A percentile compares a stretch with the other conserved stretches of the same genome.
phyloP scores from a whole-genome alignment of 176 grass and related monocot species.

The Chrysopogon serrulatus region DNA sequence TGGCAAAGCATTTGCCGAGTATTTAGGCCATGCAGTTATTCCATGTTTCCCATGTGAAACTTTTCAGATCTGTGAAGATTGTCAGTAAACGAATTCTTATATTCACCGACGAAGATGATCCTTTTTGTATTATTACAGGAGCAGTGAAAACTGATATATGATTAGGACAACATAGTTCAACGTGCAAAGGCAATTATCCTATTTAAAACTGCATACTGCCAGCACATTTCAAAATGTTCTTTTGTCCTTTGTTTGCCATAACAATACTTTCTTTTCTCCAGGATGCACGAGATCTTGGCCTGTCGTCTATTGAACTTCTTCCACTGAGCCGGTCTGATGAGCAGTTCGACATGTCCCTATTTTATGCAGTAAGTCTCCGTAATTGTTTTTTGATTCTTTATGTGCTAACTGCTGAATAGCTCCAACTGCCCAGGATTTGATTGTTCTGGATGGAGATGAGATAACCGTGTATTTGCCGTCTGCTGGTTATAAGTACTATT shows the following conservation, averaged over 20 bases:
- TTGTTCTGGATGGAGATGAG: constrained; percentile 80
- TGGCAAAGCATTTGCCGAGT: too few relatives aligned
- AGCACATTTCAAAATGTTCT: background rate
- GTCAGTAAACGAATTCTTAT: constrained; percentile 77
- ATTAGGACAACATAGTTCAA: constrained; percentile 81
- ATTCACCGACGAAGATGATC: constrained; percentile 96
- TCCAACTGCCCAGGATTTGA: constrained; percentile 53
- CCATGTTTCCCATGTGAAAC: constrained; percentile 1
- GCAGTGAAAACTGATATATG: constrained; percentile 83
- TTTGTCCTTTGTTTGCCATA: background rate
- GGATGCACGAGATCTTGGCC: constrained; percentile 92
- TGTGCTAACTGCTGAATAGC: constrained; percentile 20
- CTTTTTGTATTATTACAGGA: constrained; percentile 72
- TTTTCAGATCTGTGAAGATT: constrained; percentile 69
- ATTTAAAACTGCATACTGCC: background rate
- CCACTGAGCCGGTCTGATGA: constrained; percentile 64
- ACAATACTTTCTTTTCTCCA: constrained; percentile 25
- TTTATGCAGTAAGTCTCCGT: constrained; percentile 77
- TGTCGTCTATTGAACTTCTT: constrained; percentile 89
- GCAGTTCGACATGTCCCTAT: constrained; percentile 74
- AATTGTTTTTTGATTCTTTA: background rate
- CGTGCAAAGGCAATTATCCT: constrained; percentile 58
- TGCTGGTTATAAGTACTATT: constrained; percentile 75
- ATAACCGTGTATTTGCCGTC: constrained; percentile 68
- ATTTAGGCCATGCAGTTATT: background rate